Conservation (phyloP, 345 rosid genomes). For the Clausena lansium region DNA sequence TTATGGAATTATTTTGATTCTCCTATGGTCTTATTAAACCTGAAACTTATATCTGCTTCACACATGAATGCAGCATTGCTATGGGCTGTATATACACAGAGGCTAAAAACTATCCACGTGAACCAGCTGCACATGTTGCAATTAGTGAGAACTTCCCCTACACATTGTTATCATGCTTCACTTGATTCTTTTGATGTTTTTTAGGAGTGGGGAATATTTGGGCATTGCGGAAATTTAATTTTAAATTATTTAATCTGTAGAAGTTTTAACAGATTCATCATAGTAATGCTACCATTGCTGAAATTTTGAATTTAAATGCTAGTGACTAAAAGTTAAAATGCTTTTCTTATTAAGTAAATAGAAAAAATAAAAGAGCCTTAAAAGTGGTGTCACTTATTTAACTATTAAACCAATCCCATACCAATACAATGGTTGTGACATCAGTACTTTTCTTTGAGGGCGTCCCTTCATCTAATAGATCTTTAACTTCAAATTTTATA, state of each 20-base stretch:
- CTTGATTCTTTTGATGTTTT: constrained; percentile 5
- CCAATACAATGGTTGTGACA: neutral
- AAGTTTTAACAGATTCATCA: neutral
- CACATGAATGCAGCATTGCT: constrained; percentile 67
- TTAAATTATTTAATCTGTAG: neutral
- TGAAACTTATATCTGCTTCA: constrained; percentile 31
- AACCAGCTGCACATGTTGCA: constrained; percentile 98
- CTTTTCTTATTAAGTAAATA: neutral
- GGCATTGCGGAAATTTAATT: neutral
- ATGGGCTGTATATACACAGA: constrained; percentile 94
- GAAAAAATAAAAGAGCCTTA: neutral
- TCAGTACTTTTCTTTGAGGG: neutral
- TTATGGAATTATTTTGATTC: constrained; percentile 7
- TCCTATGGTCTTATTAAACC: constrained; percentile 10
- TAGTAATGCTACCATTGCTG: neutral
- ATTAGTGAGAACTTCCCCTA: constrained; percentile 63
- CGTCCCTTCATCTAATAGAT: neutral
- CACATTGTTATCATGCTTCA: neutral
- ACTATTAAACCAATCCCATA: neutral
- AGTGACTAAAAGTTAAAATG: neutral
- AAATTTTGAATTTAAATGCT: neutral
- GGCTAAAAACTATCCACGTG: constrained; percentile 94
- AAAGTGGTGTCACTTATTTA: neutral
- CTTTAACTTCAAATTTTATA: neutral
- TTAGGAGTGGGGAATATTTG: neutral